Base-by-base conservation (phyloP, 306 rosid genomes). In the Vigna trinervia region DNA sequence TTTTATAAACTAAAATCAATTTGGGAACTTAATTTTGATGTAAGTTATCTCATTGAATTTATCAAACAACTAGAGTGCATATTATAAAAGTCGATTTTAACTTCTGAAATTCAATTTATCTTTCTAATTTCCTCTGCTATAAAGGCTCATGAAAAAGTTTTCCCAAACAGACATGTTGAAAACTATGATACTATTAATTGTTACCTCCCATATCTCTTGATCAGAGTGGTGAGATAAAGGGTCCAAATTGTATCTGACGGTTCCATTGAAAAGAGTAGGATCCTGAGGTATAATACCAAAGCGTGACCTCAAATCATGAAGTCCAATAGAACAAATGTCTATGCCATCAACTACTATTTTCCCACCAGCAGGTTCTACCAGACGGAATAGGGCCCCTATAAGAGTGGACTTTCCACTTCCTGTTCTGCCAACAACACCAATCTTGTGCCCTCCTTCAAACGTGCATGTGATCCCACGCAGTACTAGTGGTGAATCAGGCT, bases 391-490 rank as follows among this genome's bases (percentile, higher is more conserved):
- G 65, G 94, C 90, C 51, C 93, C 80, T 1, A 89, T 86, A n/a
- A 93, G 86, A 80, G 97, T 91, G 46, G 97, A 87, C 76, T 91
- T 93, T 46, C 98, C 97, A 74, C 98, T 89, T 12, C 97, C 97
- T 6, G 96, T 93, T 12, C 92, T 79, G 5, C 98, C 96, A 47
- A 93, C 97, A 32, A 91, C 88, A 52, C 92, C 96, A 73, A 89
- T 87, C 81, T 88, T 93, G 75, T 93, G 90, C 4, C 97, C 96
- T 76, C 91, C 97, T 78, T 82, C 86, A 41, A 91, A 87, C 43
- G 82, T 87, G 86, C 98, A 93, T 22, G 89, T 89, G 81, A 91
- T 89, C 1, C 97, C 92, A 2, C 80, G 86, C 12, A 93, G 96
- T 71, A 93, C 97, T 38, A 91, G 88, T 13, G 97, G 96, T 4